Evolutionary conservation across 2,329 filamentous ascomycete species (phyloP).

Genomic region (Curvularia hawaiiensis): DNA sequence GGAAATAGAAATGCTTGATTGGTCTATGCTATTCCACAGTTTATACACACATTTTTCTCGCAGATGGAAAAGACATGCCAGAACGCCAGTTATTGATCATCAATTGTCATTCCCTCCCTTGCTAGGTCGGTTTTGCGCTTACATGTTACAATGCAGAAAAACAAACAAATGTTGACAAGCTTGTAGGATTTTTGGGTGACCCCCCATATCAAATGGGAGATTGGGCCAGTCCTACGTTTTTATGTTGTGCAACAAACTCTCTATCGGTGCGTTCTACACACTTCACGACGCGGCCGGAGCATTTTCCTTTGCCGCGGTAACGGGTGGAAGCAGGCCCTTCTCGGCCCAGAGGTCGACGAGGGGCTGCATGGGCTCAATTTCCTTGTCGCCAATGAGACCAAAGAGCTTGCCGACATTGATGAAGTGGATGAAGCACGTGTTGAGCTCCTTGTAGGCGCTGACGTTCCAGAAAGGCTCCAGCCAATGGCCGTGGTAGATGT

Average conservation of each 20-base stretch:
- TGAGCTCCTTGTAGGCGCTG: slow-evolving; percentile 56
- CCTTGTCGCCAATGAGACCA: slow-evolving; percentile 77
- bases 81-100: slow-evolving; percentile 13
- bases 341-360: slow-evolving; percentile 90
- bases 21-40: slow-evolving; percentile 7
- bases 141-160: slow-evolving; percentile 17
- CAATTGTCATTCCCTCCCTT: not conserved
- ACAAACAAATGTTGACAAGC: slow-evolving; percentile 15
- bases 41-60: not conserved
- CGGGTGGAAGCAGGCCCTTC: slow-evolving; percentile 78
- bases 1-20: slow-evolving; percentile 8
- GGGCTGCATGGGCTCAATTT: slow-evolving; percentile 95
- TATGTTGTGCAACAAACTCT: not conserved
- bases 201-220: slow-evolving; percentile 19
- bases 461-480: slow-evolving; percentile 57
- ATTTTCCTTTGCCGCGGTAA: slow-evolving; percentile 28
- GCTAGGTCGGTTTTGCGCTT: slow-evolving; percentile 6
- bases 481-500: slow-evolving; percentile 60
- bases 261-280: not conserved
- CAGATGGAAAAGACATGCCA: slow-evolving; percentile 14
- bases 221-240: not conserved
- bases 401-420: slow-evolving; percentile 75
- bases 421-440: slow-evolving; percentile 61
- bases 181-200: slow-evolving; percentile 8
- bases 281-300: slow-evolving; percentile 20